phyloP scores from a whole-genome alignment of 495 filamentous ascomycete genomes.

The Penicillium bovifimosum region DNA sequence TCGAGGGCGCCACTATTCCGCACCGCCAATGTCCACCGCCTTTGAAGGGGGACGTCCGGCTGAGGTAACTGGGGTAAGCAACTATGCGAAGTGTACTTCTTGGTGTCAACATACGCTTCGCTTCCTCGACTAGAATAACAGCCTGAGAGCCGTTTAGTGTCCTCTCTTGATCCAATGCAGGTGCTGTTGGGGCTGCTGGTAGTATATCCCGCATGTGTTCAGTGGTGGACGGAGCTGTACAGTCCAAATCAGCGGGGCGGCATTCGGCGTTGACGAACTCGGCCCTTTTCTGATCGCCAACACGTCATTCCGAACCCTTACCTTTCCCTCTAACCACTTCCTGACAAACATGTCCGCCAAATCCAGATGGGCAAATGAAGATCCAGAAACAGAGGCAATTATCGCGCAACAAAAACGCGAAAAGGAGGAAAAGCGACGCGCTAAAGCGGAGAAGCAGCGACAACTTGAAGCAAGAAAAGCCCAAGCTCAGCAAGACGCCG shows the following conservation, averaged over 20 bases:
- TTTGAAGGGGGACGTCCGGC: no score
- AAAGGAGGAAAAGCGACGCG: conserved; percentile 82
- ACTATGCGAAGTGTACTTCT: no score
- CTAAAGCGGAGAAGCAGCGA: conserved; percentile 80
- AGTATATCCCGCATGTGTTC: no score
- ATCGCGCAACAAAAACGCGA: conserved; percentile 72
- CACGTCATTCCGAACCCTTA: conserved; percentile 29
- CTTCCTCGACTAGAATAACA: no score
- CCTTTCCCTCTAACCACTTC: neutral
- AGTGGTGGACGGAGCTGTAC: no score
- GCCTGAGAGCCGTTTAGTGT: no score
- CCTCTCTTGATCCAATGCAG: no score
- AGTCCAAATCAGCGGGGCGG: conserved; percentile 23
- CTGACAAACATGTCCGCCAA: conserved; percentile 54
- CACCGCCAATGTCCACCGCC: no score
- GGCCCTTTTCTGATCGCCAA: conserved; percentile 21
- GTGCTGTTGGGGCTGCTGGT: no score
- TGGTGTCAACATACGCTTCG: no score
- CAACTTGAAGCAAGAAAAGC: conserved; percentile 54
- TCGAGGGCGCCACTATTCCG: no score
- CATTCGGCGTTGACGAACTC: conserved; percentile 35
- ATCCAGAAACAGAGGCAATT: conserved; percentile 59
- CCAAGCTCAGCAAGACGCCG: conserved; percentile 16
- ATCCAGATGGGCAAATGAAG: conserved; percentile 86
- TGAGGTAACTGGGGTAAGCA: no score